Conservation (phyloP, 2,329 filamentous ascomycete genomes). For the Diaporthe ampelina region DNA sequence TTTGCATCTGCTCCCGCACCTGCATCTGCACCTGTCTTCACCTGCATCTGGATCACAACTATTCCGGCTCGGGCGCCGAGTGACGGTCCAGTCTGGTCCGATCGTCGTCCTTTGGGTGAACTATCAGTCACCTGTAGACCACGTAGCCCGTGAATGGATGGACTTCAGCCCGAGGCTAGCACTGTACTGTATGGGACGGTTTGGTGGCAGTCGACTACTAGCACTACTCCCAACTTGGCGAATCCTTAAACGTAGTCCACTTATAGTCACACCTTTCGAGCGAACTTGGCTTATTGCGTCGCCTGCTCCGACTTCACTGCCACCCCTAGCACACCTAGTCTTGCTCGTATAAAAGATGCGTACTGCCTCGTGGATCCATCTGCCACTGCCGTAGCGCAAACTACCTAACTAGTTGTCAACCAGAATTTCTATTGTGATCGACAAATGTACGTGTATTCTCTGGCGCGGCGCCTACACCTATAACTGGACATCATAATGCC, state of each 20-base stretch:
- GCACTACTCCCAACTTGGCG: not conserved
- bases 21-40: not conserved
- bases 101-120: not conserved
- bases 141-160: not conserved
- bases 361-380: not conserved
- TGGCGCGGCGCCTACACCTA: not conserved
- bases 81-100: slow-evolving; percentile 3
- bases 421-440: not conserved
- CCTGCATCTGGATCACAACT: slow-evolving; percentile 16
- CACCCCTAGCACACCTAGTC: not conserved
- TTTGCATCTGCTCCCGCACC: not conserved
- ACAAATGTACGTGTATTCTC: not conserved
- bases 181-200: not conserved
- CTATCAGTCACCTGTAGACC: not conserved
- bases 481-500: not conserved
- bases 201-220: not conserved
- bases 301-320: not conserved
- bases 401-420: not conserved
- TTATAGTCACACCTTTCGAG: not conserved
- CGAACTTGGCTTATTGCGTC: too few species aligned
- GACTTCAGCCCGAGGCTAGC: slow-evolving; percentile 1
- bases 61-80: slow-evolving; percentile 5
- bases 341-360: not conserved
- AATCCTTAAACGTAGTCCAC: not conserved
- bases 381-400: not conserved